phyloP scores from a whole-genome alignment of 352 stramenopile species.

The Blastocystis sp. region DNA sequence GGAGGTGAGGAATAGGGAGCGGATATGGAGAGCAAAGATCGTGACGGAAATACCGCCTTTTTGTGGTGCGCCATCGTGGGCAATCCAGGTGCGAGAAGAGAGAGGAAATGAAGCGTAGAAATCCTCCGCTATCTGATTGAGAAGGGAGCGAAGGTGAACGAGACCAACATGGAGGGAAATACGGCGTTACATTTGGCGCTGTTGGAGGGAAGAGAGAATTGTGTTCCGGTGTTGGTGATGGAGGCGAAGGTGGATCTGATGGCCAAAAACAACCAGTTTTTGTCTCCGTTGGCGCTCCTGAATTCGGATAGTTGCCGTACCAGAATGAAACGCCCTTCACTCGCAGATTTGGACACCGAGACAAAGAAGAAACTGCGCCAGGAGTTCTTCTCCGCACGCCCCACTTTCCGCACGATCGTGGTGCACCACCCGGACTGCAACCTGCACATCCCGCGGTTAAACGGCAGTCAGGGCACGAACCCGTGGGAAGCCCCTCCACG shows the following conservation, averaged over 20 bases:
- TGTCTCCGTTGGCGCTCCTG: conserved; percentile 68
- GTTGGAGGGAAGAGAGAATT: conserved; percentile 42
- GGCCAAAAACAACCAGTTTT: conserved; percentile 68
- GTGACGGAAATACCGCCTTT: conserved; percentile 72
- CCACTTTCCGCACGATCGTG: conserved; percentile 79
- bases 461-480: conserved; percentile 71
- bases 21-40: conserved; percentile 21
- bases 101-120: neutral
- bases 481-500: conserved; percentile 84
- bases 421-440: conserved; percentile 85
- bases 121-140: conserved; percentile 66
- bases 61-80: conserved; percentile 71
- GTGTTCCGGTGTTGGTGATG: conserved; percentile 42
- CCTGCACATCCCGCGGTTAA: conserved; percentile 76
- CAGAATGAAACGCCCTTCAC: neutral
- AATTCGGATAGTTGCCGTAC: conserved; percentile 53
- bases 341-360: conserved; percentile 33
- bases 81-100: conserved; percentile 4
- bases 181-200: conserved; percentile 71
- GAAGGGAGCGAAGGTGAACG: conserved; percentile 30
- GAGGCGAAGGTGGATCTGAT: conserved; percentile 26
- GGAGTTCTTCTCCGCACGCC: conserved; percentile 70
- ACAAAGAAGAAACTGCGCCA: conserved; percentile 56
- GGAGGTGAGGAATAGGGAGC: conserved; percentile 20
- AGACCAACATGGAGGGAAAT: conserved; percentile 70